These are phyloP conservation scores for Hamigera avellanea DNA, from an alignment of 495 filamentous ascomycete genomes.

Conservation along the genomic window DNA sequence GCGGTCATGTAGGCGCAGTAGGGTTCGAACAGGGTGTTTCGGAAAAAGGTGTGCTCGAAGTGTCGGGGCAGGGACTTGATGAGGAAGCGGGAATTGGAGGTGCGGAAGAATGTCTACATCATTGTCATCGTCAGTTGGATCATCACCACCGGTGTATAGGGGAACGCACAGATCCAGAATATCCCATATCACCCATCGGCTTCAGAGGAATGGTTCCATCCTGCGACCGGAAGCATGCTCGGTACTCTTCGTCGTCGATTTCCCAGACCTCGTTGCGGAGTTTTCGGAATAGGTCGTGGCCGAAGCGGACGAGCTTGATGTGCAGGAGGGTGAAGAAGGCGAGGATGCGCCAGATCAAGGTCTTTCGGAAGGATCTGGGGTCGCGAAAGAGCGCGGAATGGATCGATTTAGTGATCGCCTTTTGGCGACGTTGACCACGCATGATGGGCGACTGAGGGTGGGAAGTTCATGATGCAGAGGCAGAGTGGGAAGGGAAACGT, in stretches of 20 bases:
- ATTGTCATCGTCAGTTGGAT: background rate
- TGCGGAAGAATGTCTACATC: slow-evolving; percentile 52
- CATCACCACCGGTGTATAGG: background rate
- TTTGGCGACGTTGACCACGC: slow-evolving; percentile 17
- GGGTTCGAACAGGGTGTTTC: slow-evolving; percentile 44
- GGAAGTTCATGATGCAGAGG: background rate
- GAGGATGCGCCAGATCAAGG: slow-evolving; percentile 14
- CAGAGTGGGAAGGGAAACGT: too few species aligned
- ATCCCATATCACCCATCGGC: slow-evolving; percentile 45
- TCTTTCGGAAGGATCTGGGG: slow-evolving; percentile 15
- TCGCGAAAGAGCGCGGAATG: slow-evolving; percentile 22
- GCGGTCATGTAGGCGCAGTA: slow-evolving; percentile 49
- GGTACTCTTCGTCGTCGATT: slow-evolving; percentile 43
- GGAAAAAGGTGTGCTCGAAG: slow-evolving; percentile 60
- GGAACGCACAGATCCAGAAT: slow-evolving; percentile 40
- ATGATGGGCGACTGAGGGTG: slow-evolving; percentile 6
- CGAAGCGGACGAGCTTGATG: slow-evolving; percentile 22
- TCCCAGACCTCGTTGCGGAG: slow-evolving; percentile 34
- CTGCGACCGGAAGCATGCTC: slow-evolving; percentile 33
- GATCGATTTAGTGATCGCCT: slow-evolving; percentile 22
- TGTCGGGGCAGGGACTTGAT: slow-evolving; percentile 56
- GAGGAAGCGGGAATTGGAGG: slow-evolving; percentile 45
- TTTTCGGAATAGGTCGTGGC: slow-evolving; percentile 13
- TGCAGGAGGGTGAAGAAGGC: slow-evolving; percentile 26
- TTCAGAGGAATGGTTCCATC: slow-evolving; percentile 22